phyloP scores from a whole-genome alignment of 2,329 filamentous ascomycete genomes.

The Mariannaea elegans region DNA sequence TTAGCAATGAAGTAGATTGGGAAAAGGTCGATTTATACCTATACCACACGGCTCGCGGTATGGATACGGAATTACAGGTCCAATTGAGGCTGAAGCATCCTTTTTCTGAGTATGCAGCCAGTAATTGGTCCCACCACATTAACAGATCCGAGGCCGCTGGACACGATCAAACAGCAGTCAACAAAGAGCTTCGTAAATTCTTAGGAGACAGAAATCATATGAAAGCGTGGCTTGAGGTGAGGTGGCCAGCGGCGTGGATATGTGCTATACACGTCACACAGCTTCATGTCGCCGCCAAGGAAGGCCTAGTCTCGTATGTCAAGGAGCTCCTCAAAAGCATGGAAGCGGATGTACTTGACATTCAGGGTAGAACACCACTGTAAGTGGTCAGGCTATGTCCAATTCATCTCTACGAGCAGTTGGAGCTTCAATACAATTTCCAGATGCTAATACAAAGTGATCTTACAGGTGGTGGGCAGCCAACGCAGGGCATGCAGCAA shows the following conservation, averaged over 20 bases:
- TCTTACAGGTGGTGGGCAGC: constrained; percentile 40
- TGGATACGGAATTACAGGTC: neutral
- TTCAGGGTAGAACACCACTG: constrained; percentile 33
- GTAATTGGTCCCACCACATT: constrained; percentile 43
- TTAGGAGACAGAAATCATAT: constrained; percentile 15
- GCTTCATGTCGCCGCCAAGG: constrained; percentile 32
- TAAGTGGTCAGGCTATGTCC: no score
- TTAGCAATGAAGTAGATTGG: neutral
- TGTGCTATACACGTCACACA: neutral
- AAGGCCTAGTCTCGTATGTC: constrained; percentile 29
- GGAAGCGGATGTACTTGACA: constrained; percentile 27
- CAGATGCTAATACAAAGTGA: neutral
- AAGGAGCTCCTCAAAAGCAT: constrained; percentile 24
- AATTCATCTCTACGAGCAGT: no score
- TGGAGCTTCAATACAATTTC: no score
- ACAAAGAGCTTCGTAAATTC: constrained; percentile 14
- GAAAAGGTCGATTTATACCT: no score
- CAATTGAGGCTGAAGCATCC: constrained; percentile 30
- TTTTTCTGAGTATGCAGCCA: constrained; percentile 42
- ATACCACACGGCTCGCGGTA: neutral
- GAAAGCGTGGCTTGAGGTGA: constrained; percentile 26
- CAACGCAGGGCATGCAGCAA: constrained; percentile 26
- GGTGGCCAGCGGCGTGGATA: constrained; percentile 1
- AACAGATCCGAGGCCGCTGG: constrained; percentile 29
- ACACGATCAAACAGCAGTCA: constrained; percentile 26